Base-by-base conservation (phyloP, 352 stramenopile genomes). In the Plasmopara viticola region DNA sequence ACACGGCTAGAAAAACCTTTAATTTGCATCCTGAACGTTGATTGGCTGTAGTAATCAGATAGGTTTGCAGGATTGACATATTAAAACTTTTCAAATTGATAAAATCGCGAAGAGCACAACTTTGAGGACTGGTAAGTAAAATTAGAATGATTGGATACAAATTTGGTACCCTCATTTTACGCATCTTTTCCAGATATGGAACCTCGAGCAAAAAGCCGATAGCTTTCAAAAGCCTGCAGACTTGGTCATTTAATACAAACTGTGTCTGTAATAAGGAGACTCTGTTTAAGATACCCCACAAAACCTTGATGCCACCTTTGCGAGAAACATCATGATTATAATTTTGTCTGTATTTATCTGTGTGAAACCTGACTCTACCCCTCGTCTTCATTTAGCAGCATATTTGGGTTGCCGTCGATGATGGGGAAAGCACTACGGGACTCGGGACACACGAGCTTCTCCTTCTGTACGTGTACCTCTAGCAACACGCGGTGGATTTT, bases 381-480 rank as follows among this genome's bases (percentile, higher is more conserved):
- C 62, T 95, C 86, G 55, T 95, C 86, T 58, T 95, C 86, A 44
- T 84, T 81, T 56, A 95, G 58, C 39, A 98, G 85, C 95, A 99
- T 98, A 76, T 99, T 98, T 7, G 96, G 95, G 66, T 99, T 98
- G 53, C 94, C 84, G 51, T 99, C 90, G 45, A 97, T 87, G 48
- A 99, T 96, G 15, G 92, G 86, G 72, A 99, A 99, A 49, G 90
- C 87, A 13, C 96, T 83, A 28, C 91, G 92, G 13, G 95, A 98
- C 76, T 98, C 92, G 12, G 96, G 95, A 60, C 97, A 99, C 9
- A 98, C 64, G 31, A 99, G 81, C 47, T 84, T 84, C 28, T 95
- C 97, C 61, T 98, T 88, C 58, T 98, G 86, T 18, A 99, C 89
- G 58, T 98, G 95, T 51, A 99, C 79, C 48, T 98, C 91, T 56